phyloP scores from a whole-genome alignment of 1,284 basidiomycete species.

The Marasmius oreades region DNA sequence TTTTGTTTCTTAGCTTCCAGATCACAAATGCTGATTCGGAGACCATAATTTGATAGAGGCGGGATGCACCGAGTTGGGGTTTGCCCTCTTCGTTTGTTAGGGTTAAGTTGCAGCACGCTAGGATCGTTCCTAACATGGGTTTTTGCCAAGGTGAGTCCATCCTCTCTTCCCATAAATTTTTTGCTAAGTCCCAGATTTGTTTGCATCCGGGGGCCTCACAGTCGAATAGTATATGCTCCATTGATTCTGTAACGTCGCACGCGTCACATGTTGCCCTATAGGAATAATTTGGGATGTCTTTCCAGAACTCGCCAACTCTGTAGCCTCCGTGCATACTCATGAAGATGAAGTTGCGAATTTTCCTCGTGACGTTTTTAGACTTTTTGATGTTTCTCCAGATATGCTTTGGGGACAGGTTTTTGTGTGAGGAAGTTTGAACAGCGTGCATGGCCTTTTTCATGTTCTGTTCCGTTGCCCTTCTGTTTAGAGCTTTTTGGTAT shows the following conservation, averaged over 20 bases:
- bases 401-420: neutral
- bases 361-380: conserved; percentile 17
- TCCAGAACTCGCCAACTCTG: conserved; percentile 18
- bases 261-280: conserved; percentile 15
- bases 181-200: neutral
- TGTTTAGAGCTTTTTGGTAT: conserved; percentile 1
- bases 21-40: neutral
- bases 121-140: neutral
- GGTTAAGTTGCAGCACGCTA: neutral
- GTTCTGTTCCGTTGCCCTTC: conserved; percentile 3
- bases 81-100: neutral
- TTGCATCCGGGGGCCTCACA: neutral
- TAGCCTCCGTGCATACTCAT: conserved; percentile 23
- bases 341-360: conserved; percentile 26
- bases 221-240: conserved; percentile 2
- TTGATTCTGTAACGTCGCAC: conserved; percentile 15
- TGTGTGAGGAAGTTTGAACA: neutral
- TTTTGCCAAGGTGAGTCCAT: neutral
- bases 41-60: neutral
- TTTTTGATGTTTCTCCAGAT: conserved; percentile 14
- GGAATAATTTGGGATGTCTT: conserved; percentile 16
- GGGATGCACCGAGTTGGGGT: neutral
- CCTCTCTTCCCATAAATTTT: neutral
- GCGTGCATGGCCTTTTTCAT: conserved; percentile 2
- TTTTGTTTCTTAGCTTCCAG: neutral